Base-by-base conservation (phyloP, 1,284 basidiomycete genomes). In the Ceratobasidium sp. region DNA sequence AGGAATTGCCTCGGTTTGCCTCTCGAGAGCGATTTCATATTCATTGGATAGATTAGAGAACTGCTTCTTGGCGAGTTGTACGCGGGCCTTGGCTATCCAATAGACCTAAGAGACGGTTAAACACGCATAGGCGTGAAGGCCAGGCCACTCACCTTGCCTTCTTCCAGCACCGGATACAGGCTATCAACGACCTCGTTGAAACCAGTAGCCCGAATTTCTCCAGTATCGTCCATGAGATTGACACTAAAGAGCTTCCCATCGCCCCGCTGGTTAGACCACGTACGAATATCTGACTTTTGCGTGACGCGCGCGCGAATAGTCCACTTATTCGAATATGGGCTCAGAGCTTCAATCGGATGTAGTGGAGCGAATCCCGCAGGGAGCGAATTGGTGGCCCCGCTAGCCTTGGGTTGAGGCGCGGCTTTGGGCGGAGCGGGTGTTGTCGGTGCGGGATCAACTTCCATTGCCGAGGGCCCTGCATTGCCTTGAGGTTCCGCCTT, bases 291-390 rank as follows among this genome's bases (percentile, higher is more conserved):
- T 0, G 88, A 88, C 80, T 96, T 98, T 75, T 92, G 87, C 1
- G 89, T 93, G 53, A 98, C 94, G 57, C 94, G 90, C 27, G 94
- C 97, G 78, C 95, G 96, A 84, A 99, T 98, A 2, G 93, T 96
- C 96, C 95, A 97, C 77, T 95, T 96, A 81, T 97, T 98, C 79
- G 97, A 94, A 78, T 98, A 99, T 6, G 96, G 97, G 75, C 92
- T 96, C 56, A 99, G 85, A 4, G 91, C 92, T 76, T 98, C 96
- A 75, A 99, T 99, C 2, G 96, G 96, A 78, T 87, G 92, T 70
- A 88, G 84, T 73, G 83, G 87, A 74, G 73, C 74, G 10, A 54
- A 60, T 31, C 62, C 70, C 35, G 50, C 20, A 29, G 72, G 72
- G n/a, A 67, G 40, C 20, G 54, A 57, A 27, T 54, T 65, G 10